These are phyloP conservation scores for Scutellaria minor DNA, from an alignment of 257 asterid genomes.

Conservation along the genomic window DNA sequence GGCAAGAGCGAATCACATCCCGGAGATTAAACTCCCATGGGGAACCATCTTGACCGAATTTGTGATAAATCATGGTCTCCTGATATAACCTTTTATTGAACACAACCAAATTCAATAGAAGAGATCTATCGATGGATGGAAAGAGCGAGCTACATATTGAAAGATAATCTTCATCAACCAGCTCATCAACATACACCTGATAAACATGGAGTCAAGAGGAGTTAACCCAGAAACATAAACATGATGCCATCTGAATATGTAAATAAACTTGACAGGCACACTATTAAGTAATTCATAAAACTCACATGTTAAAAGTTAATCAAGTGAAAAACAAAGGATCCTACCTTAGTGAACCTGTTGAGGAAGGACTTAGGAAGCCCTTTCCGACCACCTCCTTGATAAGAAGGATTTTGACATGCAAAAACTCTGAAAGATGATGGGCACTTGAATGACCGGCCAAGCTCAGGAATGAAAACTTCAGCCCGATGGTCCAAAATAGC, in stretches of 20 bases:
- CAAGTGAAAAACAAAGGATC: conserved; percentile 10
- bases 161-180: conserved; percentile 80
- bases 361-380: conserved; percentile 97
- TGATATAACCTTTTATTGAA: conserved; percentile 78
- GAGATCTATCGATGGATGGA: conserved; percentile 63
- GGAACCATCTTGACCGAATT: conserved; percentile 90
- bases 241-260: conserved; percentile 1
- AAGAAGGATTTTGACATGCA: conserved; percentile 96
- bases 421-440: conserved; percentile 88
- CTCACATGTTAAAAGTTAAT: conserved; percentile 9
- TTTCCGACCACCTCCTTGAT: conserved; percentile 98
- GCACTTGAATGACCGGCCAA: conserved; percentile 81
- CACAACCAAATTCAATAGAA: conserved; percentile 61
- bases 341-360: conserved; percentile 95
- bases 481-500: conserved; percentile 98
- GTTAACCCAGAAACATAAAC: conserved; percentile 12
- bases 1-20: conserved; percentile 92
- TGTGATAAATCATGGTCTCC: conserved; percentile 74
- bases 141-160: conserved; percentile 75
- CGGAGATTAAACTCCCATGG: conserved; percentile 99
- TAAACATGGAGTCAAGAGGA: conserved; percentile 19
- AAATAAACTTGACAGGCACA: conserved; percentile 24
- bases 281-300: not conserved
- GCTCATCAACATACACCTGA: conserved; percentile 95
- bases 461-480: conserved; percentile 96